Conservation (phyloP, 169 alveolate species). For the Miamiensis avidus region DNA sequence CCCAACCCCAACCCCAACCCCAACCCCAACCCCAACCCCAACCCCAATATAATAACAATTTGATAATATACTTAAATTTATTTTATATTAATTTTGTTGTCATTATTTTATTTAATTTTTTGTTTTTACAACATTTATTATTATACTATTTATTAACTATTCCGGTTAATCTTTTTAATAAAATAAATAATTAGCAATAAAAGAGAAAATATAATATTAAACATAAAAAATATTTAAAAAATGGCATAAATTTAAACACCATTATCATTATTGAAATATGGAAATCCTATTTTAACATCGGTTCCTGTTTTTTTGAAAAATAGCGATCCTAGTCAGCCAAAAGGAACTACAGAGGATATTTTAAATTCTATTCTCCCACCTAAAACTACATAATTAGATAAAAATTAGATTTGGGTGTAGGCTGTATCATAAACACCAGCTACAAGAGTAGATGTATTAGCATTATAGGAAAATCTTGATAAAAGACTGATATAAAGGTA, state of each 20-base stretch:
- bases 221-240: no score
- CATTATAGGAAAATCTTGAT: slow-evolving; percentile 88
- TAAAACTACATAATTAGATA: slow-evolving; percentile 86
- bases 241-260: not conserved
- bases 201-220: no score
- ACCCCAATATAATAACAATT: no score
- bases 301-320: not conserved
- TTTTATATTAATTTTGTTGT: no score
- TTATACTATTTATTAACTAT: no score
- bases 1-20: no score
- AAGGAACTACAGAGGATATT: slow-evolving; percentile 87
- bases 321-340: not conserved
- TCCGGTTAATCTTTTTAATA: no score
- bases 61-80: no score
- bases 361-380: slow-evolving; percentile 94
- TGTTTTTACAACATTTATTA: no score
- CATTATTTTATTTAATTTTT: no score
- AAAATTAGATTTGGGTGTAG: slow-evolving; percentile 91
- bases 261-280: not conserved
- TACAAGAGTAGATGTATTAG: slow-evolving; percentile 89
- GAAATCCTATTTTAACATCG: not conserved
- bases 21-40: no score
- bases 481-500: slow-evolving; percentile 41
- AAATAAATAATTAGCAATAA: no score
- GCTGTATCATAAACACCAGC: slow-evolving; percentile 93